These are phyloP conservation scores for Phlebiopsis flavidoalba DNA, from an alignment of 768 basidiomycete species.

Conservation along the genomic window DNA sequence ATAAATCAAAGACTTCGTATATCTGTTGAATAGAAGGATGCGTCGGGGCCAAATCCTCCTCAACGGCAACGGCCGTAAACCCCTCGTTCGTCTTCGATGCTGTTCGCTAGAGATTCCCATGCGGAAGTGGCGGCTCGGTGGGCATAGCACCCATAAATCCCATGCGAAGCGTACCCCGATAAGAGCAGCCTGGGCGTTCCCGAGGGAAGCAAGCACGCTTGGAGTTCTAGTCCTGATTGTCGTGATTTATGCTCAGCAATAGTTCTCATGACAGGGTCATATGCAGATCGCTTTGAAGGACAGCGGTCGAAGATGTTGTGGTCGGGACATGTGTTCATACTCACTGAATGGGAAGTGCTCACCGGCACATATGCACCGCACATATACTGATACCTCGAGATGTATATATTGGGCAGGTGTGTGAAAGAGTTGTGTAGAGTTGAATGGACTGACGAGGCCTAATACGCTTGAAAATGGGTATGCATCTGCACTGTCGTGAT, in stretches of 20 bases:
- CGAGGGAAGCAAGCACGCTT: slow-evolving; percentile 4
- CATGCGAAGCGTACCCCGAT: slow-evolving; percentile 27
- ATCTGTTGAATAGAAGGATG: slow-evolving; percentile 25
- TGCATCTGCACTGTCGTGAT: too few relatives aligned
- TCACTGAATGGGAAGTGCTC: neutral
- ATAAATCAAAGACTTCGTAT: neutral
- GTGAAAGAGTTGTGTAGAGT: too few relatives aligned
- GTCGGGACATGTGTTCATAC: too few relatives aligned
- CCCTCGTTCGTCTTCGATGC: slow-evolving; percentile 25
- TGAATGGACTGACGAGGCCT: too few relatives aligned
- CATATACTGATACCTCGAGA: too few relatives aligned
- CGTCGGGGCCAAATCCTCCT: slow-evolving; percentile 31
- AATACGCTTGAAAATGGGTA: too few relatives aligned
- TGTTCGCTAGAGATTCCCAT: slow-evolving; percentile 24
- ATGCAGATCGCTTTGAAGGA: slow-evolving; percentile 12
- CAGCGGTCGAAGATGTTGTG: slow-evolving; percentile 13
- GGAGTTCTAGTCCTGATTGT: neutral
- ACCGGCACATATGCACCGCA: too few relatives aligned
- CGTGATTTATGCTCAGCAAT: slow-evolving; percentile 14
- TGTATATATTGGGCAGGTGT: too few relatives aligned
- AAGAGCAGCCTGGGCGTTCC: slow-evolving; percentile 23
- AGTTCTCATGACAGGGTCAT: slow-evolving; percentile 19
- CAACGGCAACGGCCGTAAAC: slow-evolving; percentile 24
- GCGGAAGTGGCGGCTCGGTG: slow-evolving; percentile 26
- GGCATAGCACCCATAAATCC: slow-evolving; percentile 26